These are phyloP conservation scores for Leersia perrieri DNA, from an alignment of 176 grass and related monocot species.

Conservation along the genomic window DNA sequence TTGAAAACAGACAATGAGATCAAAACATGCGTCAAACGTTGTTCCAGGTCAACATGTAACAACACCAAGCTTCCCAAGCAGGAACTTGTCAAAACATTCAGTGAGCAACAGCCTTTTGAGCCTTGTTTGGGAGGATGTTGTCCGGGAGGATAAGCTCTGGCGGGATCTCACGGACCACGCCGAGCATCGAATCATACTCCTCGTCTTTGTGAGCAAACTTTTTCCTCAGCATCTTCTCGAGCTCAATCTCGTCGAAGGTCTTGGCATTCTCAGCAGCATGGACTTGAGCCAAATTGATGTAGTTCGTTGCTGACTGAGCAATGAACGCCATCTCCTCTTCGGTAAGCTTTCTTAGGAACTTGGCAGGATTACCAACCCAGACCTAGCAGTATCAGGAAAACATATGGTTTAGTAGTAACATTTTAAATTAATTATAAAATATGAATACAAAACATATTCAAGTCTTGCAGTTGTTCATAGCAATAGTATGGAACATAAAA, in stretches of 20 bases:
- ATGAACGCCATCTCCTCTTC: slow-evolving; percentile 88
- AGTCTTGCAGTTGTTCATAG: not conserved
- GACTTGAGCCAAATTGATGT: slow-evolving; percentile 86
- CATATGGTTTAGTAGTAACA: not conserved
- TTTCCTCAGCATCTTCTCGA: slow-evolving; percentile 86
- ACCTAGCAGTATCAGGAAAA: slow-evolving; percentile 47
- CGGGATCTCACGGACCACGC: slow-evolving; percentile 73
- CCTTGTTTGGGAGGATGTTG: slow-evolving; percentile 72
- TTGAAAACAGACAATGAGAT: slow-evolving; percentile 36
- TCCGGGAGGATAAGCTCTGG: slow-evolving; percentile 73
- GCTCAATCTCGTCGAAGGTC: slow-evolving; percentile 87
- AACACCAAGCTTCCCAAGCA: slow-evolving; percentile 18
- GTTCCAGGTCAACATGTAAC: slow-evolving; percentile 33
- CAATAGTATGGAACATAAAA: not conserved
- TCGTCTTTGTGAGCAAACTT: slow-evolving; percentile 74
- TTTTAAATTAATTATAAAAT: not conserved
- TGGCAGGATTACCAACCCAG: slow-evolving; percentile 95
- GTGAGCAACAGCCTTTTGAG: slow-evolving; percentile 45
- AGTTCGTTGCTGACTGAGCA: slow-evolving; percentile 74
- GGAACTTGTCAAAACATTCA: slow-evolving; percentile 28
- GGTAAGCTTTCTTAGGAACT: slow-evolving; percentile 92
- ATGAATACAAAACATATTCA: slow-evolving; percentile 1
- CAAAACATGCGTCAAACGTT: slow-evolving; percentile 42
- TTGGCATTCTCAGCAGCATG: slow-evolving; percentile 87
- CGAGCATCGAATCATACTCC: slow-evolving; percentile 89